phyloP scores from a whole-genome alignment of 1,139 yeast species.

The Zygoascus hellenicus region DNA sequence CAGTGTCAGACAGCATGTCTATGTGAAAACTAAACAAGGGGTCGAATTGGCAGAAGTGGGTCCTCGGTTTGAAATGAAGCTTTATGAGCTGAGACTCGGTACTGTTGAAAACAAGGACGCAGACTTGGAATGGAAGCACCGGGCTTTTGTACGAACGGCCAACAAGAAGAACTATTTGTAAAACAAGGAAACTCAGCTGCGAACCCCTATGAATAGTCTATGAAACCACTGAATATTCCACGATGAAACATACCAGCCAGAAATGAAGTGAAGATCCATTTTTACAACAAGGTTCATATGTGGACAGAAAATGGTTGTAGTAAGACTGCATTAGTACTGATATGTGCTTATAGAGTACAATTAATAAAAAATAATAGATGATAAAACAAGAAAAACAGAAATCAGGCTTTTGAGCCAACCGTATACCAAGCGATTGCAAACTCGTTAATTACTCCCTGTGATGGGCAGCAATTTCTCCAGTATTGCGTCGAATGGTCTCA shows the following conservation, averaged over 20 bases:
- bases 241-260: too few species aligned
- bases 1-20: constrained; percentile 91
- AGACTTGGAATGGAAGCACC: constrained; percentile 94
- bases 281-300: too few species aligned
- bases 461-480: constrained; percentile 32
- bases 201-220: background rate
- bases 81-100: constrained; percentile 83
- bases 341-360: too few species aligned
- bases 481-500: constrained; percentile 37
- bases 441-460: constrained; percentile 6
- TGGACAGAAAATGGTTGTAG: too few species aligned
- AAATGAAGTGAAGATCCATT: too few species aligned
- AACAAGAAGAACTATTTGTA: constrained; percentile 82
- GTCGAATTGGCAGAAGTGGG: constrained; percentile 96
- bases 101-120: constrained; percentile 93
- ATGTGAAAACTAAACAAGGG: constrained; percentile 75
- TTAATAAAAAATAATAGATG: background rate
- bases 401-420: background rate
- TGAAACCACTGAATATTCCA: too few species aligned
- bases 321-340: too few species aligned
- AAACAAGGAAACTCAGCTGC: background rate
- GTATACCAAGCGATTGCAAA: too few species aligned
- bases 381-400: background rate
- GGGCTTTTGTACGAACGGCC: constrained; percentile 91
- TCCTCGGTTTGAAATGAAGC: constrained; percentile 95